Evolutionary conservation across 2,329 filamentous ascomycete genomes (phyloP).

Genomic region (Trichoderma simmonsii): DNA sequence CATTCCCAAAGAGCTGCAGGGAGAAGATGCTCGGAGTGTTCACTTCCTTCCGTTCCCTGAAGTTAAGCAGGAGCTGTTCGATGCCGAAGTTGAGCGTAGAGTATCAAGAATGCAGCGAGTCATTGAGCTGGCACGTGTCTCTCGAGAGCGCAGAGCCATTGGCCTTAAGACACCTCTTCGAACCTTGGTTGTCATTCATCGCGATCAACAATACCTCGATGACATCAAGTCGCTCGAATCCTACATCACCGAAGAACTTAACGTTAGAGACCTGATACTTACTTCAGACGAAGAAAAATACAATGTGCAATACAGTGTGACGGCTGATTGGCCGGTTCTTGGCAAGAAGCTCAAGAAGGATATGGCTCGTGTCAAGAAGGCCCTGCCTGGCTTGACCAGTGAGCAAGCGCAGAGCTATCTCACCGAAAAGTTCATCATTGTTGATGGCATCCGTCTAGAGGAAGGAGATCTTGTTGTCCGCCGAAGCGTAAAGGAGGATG

Average conservation of each 20-base stretch:
- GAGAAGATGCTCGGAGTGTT: conserved; percentile 76
- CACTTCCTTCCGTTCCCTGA: conserved; percentile 92
- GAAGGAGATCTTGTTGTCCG: conserved; percentile 77
- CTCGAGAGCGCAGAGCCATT: conserved; percentile 78
- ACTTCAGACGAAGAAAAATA: conserved; percentile 87
- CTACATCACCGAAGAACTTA: conserved; percentile 92
- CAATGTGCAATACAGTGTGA: conserved; percentile 86
- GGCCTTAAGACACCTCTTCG: conserved; percentile 89
- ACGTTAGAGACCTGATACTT: conserved; percentile 79
- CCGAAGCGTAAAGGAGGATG: conserved; percentile 71
- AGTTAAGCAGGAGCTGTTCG: conserved; percentile 83
- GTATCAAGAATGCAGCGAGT: conserved; percentile 92
- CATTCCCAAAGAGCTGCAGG: conserved; percentile 68
- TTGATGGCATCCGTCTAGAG: conserved; percentile 81
- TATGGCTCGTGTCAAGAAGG: conserved; percentile 85
- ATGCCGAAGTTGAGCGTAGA: conserved; percentile 78
- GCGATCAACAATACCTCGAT: conserved; percentile 76
- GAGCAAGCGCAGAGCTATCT: conserved; percentile 80
- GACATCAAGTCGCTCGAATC: conserved; percentile 80
- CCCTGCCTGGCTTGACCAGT: conserved; percentile 72
- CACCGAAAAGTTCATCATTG: conserved; percentile 67
- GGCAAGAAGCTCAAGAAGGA: conserved; percentile 98
- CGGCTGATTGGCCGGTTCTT: conserved; percentile 87
- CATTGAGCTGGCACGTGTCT: conserved; percentile 84
- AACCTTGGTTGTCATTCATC: conserved; percentile 83